Base-by-base conservation (phyloP, 768 basidiomycete species). In the Sistotremastrum niveocremeum region DNA sequence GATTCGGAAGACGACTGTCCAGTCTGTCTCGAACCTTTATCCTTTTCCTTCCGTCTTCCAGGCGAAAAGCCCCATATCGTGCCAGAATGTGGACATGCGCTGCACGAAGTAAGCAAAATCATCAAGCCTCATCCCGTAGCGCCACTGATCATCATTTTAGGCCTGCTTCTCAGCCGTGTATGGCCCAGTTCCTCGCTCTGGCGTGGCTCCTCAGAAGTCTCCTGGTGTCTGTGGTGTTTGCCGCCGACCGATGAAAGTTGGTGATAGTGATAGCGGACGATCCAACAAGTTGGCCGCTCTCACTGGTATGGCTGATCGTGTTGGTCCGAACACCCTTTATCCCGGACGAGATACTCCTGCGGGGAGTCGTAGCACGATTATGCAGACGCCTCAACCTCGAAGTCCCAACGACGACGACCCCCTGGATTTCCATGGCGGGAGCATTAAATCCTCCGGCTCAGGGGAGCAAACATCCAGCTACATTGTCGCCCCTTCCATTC, bases 41-140 rank as follows among this genome's bases (percentile, higher is more conserved):
- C 82, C 58, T 91, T 90, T 63, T 84, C 81, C 62, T 95, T 90
- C 65, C 74, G 91, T 50, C 66, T 99, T 9, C 85, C 88, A 0
- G 95, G 95, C 6, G 95, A 99, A 69, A 97, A 93, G 60, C 89
- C 94, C 6, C 93, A 97, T 60, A 84, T 99, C 51, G 84, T 95
- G 40, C 94, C 95, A 32, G 88, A 93, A 60, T 99, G 95, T 54
- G 93, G 95, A 35, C 95, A 99, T 67, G 84, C 89, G 34, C 77
- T 99, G n/a, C 95, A 97, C 65, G 83, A 91, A 70, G 89, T 83
- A 46, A 52, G 68, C 59, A 33, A 36, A 32, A 28, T 41, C 12
- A 33, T 44, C 20, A 9, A n/a, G n/a, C 42, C 10, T 37, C 30
- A 4, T 30, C 8, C 7, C 38, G 30, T 11, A 6, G 12, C 31